Evolutionary conservation across 345 rosid species (phyloP), one percentile per base, ranked within the genome.

Genomic region (Lepidium didymum): DNA sequence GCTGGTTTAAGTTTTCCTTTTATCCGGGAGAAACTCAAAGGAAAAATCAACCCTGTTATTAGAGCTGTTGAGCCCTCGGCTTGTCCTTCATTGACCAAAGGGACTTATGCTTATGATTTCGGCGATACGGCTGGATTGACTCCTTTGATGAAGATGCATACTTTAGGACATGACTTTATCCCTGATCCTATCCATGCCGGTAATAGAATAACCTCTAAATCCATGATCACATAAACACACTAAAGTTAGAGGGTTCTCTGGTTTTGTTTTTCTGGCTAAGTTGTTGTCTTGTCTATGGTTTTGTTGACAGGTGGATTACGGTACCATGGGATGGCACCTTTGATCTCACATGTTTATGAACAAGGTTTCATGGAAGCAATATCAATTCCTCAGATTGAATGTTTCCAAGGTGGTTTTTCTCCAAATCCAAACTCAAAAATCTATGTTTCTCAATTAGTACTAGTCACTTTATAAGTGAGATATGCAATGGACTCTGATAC

Each of bases 111-210:
- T n/a, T 90, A 90, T 67, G 97, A 93, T 76, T 93, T 64, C 34
- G 97, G 94, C 0, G 98, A 90, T 54, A 88, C 92, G 0, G 98
- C 86, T 9, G 97, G 97, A 68, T 15, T 93, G 86, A 93, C 97
- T 51, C 98, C 98, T 34, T 71, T 93, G 82, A 87, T 90, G 98
- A 93, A 93, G 94, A 90, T 93, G 98, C 98, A 93, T 69, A 93
- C 98, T 38, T 84, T 93, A 16, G 98, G 98, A 21, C 98, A 93
- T 34, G 96, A 88, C 77, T 93, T 93, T 79, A 85, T 93, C 71
- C 98, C 97, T 4, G 97, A 93, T 67, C 97, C 97, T n/a, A 93
- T 93, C 70, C 98, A 93, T 53, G 87, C 97, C 0, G 98, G 97
- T 93, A 81, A 67, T 40, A 15, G 7, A 19, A 37, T 10, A 46